Conservation (phyloP, 78 protist species). For the Tieghemostelium lacteum region DNA sequence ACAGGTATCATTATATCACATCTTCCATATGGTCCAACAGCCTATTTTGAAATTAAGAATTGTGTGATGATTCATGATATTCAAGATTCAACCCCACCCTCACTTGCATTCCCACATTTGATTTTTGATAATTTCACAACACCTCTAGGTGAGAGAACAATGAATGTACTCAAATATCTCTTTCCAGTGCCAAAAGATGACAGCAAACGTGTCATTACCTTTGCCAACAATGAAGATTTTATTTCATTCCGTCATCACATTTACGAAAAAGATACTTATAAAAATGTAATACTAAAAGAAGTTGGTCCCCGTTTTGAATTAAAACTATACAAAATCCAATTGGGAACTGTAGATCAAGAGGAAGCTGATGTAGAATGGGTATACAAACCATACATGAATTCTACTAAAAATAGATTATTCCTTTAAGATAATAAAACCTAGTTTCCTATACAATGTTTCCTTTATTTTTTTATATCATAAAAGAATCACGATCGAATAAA, state of each 20-base stretch:
- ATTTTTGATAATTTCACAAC: slow-evolving; percentile 95
- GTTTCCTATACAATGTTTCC: not conserved
- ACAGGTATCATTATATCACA: slow-evolving; percentile 97
- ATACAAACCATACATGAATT: slow-evolving; percentile 93
- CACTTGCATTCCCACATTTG: slow-evolving; percentile 97
- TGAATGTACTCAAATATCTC: slow-evolving; percentile 92
- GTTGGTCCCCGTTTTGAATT: slow-evolving; percentile 99
- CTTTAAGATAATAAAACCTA: not conserved
- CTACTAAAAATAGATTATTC: slow-evolving; percentile 68
- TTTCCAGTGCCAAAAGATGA: slow-evolving; percentile 98
- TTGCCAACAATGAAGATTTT: slow-evolving; percentile 94
- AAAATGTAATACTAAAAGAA: slow-evolving; percentile 90
- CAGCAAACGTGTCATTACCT: slow-evolving; percentile 93
- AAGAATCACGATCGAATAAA: slow-evolving; percentile 20
- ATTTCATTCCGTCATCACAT: slow-evolving; percentile 97
- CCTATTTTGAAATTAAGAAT: slow-evolving; percentile 95
- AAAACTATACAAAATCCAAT: slow-evolving; percentile 90
- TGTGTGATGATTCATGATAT: slow-evolving; percentile 97
- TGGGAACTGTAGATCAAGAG: slow-evolving; percentile 96
- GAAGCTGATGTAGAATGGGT: slow-evolving; percentile 99
- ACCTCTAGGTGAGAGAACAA: slow-evolving; percentile 91
- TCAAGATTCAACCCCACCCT: slow-evolving; percentile 59
- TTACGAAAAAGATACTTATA: slow-evolving; percentile 80
- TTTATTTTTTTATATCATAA: too few species aligned
- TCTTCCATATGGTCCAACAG: slow-evolving; percentile 99